A percentile compares a stretch with the other conserved stretches of the same genome.
phyloP scores from a whole-genome alignment of 495 filamentous ascomycete genomes.

The Copromyces sp. region DNA sequence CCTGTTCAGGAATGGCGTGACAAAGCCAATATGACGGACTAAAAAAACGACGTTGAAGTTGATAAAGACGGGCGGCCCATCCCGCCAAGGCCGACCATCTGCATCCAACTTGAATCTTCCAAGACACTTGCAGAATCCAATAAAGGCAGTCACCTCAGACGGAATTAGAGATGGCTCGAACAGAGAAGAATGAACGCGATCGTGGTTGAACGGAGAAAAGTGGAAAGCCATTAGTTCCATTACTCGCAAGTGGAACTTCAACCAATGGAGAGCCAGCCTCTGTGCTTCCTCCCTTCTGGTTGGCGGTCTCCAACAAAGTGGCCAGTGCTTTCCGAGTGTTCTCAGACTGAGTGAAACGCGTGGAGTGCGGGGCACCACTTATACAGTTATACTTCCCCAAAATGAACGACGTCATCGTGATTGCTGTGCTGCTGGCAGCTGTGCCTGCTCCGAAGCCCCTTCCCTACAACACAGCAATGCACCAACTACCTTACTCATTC shows the following conservation, averaged over 20 bases:
- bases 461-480: background rate
- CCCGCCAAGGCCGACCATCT: background rate
- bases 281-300: background rate
- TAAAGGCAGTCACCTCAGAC: background rate
- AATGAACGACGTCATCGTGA: conserved; percentile 7
- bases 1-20: background rate
- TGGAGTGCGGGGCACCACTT: background rate
- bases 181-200: background rate
- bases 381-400: background rate
- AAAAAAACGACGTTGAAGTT: background rate
- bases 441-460: background rate
- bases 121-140: background rate
- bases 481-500: background rate
- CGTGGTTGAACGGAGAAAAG: background rate
- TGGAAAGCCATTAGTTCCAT: background rate
- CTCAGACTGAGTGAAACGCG: background rate
- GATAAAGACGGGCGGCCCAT: background rate
- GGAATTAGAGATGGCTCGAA: background rate
- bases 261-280: background rate
- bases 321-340: background rate
- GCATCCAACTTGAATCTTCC: background rate
- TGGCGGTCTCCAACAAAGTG: background rate
- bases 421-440: background rate
- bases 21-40: background rate
- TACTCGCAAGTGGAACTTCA: no score